These are phyloP conservation scores for Saturnispora zaruensis DNA, from an alignment of 805 yeast species.

Conservation along the genomic window DNA sequence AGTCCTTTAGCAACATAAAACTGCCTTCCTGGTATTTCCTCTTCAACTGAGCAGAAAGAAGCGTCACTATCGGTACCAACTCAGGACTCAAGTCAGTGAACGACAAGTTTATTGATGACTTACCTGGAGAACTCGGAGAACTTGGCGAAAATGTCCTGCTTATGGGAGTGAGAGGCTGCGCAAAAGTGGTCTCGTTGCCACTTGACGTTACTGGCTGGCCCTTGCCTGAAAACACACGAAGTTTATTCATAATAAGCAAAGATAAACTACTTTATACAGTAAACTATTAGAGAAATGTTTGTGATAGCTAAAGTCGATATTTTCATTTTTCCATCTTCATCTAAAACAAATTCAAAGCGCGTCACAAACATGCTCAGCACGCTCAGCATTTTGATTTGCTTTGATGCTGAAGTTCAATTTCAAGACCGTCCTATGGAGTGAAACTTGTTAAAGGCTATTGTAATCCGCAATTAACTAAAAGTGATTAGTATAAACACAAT, in stretches of 20 bases:
- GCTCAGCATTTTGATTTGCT: neutral
- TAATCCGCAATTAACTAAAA: neutral
- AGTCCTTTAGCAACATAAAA: conserved; percentile 62
- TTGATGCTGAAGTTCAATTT: too few species aligned
- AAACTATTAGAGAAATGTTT: neutral
- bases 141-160: neutral
- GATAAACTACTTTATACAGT: neutral
- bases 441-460: neutral
- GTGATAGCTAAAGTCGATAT: neutral
- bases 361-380: neutral
- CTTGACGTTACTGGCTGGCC: neutral
- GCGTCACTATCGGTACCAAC: conserved; percentile 61
- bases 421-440: too few species aligned
- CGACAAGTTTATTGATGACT: neutral
- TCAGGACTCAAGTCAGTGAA: conserved; percentile 29
- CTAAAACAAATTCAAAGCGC: neutral
- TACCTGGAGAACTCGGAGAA: neutral
- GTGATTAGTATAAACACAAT: neutral
- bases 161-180: neutral
- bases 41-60: conserved; percentile 64
- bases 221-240: conserved; percentile 3
- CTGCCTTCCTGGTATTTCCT: conserved; percentile 72
- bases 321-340: neutral
- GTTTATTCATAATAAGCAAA: neutral
- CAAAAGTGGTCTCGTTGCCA: neutral